Evolutionary conservation across 768 basidiomycete species (phyloP), one percentile per base, ranked within the genome.

Genomic region (Solioccasus polychromus): DNA sequence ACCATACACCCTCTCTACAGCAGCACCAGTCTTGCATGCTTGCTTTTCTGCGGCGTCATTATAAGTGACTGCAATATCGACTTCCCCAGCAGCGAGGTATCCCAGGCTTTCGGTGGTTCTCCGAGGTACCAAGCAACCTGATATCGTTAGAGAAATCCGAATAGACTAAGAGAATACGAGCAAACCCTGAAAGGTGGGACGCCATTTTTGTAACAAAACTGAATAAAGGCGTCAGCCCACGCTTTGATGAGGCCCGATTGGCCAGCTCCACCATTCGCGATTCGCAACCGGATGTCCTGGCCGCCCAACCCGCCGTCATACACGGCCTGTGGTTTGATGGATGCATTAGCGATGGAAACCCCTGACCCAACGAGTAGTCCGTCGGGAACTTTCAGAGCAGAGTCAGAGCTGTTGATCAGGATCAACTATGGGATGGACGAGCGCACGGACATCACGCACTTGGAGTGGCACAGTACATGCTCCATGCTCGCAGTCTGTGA

Each of bases 91-190:
- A 0, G 67, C 65, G 12, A 80, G 62, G 36, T 65, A 68, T 0
- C 60, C 61, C 2, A 80, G 61, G 46, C 74, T 77, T 42, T 78
- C 67, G 0, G 78, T 80, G 6, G 77, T 79, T 80, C 79, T 5
- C 76, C 77, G 20, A 79, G 62, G 55, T 75, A 75, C 79, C 79
- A 80, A 8, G 66, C 78, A 19, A 80, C 70, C 78, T 80, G 43
- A 11, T 35, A 17, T 29, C 19, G 29, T 41, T 31, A 30, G 23
- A 26, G 5, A 4, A 22, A 29, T 23, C 15, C 4, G 10, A 19
- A 38, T 3, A 25, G 11, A 7, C n/a, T 3, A 49, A 54, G 25
- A 62, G 44, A 73, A 71, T 8, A 66, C 64, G 30, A 58, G 50
- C 40, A 38, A 50, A 39, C 67, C 29, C 26, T 54, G 48, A 35